Conservation (phyloP, 495 filamentous ascomycete species). For the Trichoderma asperelloides region DNA sequence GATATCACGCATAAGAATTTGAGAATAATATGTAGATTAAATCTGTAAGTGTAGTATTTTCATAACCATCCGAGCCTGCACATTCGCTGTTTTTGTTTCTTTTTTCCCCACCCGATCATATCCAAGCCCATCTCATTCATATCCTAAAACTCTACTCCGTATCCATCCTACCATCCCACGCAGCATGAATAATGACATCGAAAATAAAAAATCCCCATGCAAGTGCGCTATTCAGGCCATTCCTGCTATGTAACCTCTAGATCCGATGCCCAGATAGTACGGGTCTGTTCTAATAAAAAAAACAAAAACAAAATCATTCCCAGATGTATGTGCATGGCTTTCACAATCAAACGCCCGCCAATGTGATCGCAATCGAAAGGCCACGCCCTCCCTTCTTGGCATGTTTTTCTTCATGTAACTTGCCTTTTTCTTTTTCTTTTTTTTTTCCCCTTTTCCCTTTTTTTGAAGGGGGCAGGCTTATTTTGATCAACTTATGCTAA, state of each 20-base stretch:
- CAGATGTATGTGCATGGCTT: constrained; percentile 1
- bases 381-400: not conserved
- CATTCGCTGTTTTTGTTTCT: not conserved
- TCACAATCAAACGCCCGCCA: not conserved
- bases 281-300: not conserved
- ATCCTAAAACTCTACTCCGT: not conserved
- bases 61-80: not conserved
- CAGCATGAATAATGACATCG: not conserved
- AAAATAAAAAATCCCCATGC: not conserved
- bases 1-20: too few species aligned
- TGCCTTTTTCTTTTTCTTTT: not conserved
- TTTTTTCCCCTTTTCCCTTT: not conserved
- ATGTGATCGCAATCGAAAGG: not conserved
- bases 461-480: not conserved
- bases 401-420: not conserved
- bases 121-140: not conserved
- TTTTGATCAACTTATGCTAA: not conserved
- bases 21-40: not conserved
- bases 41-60: not conserved
- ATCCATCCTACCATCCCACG: not conserved
- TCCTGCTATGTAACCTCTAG: not conserved
- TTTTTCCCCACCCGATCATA: not conserved
- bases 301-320: not conserved
- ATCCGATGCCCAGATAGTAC: not conserved
- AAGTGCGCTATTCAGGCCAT: not conserved